Percentiles rank a stretch among this genome's conserved stretches.
Conservation (phyloP, 352 stramenopile species). For the Phytophthora crassamura region DNA sequence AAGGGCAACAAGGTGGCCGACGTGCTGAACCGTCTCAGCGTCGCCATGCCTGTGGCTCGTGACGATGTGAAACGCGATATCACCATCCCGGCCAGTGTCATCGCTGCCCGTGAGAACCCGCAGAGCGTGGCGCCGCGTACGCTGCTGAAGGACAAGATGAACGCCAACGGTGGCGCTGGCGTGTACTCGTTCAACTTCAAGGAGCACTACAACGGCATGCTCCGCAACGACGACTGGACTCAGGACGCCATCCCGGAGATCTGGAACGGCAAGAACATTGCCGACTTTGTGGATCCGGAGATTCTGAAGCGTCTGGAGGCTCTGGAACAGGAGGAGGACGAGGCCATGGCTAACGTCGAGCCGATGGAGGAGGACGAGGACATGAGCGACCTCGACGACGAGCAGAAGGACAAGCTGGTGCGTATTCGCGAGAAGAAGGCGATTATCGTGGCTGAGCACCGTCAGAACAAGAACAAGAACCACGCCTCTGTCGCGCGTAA, state of each 20-base stretch:
- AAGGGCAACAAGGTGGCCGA: conserved; percentile 96
- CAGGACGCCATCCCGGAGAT: conserved; percentile 99
- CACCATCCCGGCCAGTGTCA: conserved; percentile 94
- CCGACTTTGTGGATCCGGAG: conserved; percentile 98
- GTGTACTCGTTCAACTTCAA: conserved; percentile 98
- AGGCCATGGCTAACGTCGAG: conserved; percentile 91
- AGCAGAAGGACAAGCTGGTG: conserved; percentile 93
- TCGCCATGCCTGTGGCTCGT: conserved; percentile 94
- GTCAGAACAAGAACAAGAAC: conserved; percentile 97
- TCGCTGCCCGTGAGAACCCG: conserved; percentile 76
- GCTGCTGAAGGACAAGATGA: conserved; percentile 90
- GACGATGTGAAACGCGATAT: conserved; percentile 92
- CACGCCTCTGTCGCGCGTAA: conserved; percentile 90
- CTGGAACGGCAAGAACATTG: conserved; percentile 99
- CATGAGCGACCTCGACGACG: conserved; percentile 94
- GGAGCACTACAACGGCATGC: conserved; percentile 96
- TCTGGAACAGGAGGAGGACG: conserved; percentile 98
- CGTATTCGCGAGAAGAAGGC: conserved; percentile 88
- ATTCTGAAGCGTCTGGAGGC: conserved; percentile 97
- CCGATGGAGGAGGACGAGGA: conserved; percentile 90
- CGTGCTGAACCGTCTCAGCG: conserved; percentile 96
- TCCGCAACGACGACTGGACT: conserved; percentile 96
- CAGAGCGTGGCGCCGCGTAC: conserved; percentile 46
- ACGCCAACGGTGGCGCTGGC: conserved; percentile 96
- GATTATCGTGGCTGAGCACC: conserved; percentile 84